Conservation (phyloP, 2,329 filamentous ascomycete genomes). For the Epichloe coenophiala region DNA sequence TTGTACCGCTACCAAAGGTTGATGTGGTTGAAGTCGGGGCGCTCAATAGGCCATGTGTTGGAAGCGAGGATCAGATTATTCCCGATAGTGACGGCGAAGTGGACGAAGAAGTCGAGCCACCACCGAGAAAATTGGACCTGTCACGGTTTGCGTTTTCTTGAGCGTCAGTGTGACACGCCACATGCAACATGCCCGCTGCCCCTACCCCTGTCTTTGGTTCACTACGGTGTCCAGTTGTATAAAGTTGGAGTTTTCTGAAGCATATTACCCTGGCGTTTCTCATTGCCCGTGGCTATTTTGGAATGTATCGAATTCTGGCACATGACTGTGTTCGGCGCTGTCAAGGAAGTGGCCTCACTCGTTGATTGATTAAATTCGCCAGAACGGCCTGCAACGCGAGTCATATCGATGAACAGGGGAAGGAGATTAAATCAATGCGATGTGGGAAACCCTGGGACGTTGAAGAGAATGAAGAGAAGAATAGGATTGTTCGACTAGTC, state of each 20-base stretch:
- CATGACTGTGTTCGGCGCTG: background rate
- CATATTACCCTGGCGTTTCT: constrained; percentile 7
- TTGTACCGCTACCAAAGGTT: constrained; percentile 41
- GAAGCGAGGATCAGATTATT: constrained; percentile 45
- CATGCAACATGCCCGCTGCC: background rate
- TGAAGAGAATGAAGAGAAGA: background rate
- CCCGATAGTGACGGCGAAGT: constrained; percentile 38
- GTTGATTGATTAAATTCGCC: background rate
- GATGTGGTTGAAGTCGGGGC: constrained; percentile 39
- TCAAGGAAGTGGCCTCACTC: background rate
- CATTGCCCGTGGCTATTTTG: background rate
- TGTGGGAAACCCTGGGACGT: background rate
- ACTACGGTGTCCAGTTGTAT: background rate
- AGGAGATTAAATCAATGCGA: background rate
- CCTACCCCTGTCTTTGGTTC: background rate
- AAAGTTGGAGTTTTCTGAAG: background rate
- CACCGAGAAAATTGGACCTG: constrained; percentile 28
- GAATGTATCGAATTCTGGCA: background rate
- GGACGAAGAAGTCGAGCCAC: constrained; percentile 22
- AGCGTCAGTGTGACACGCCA: constrained; percentile 1
- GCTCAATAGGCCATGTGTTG: constrained; percentile 27
- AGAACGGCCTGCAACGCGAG: too few species aligned
- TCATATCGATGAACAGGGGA: too few species aligned
- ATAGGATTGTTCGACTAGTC: background rate
- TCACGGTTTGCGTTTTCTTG: constrained; percentile 32